Percentiles rank a stretch among this genome's conserved stretches.
Evolutionary conservation across 768 basidiomycete species (phyloP).

Genomic region (Holtermanniella nyarrowii): DNA sequence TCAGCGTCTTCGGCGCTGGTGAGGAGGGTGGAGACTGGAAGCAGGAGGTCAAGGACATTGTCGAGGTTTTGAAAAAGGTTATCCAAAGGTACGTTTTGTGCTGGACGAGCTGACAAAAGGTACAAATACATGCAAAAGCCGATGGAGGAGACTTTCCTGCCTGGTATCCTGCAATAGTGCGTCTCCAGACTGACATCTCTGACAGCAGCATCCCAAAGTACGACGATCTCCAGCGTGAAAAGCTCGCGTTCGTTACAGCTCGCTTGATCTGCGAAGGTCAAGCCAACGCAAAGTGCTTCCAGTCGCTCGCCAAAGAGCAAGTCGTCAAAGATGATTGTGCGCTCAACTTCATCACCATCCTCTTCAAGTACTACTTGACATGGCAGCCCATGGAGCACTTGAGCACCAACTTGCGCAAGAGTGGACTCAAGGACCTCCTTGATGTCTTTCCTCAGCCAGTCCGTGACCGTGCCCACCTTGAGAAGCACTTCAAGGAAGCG

Average conservation of each 20-base stretch:
- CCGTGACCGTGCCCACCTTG: conserved; percentile 60
- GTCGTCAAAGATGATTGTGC: conserved; percentile 88
- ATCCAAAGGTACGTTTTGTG: conserved; percentile 64
- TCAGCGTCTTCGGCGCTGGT: conserved; percentile 54
- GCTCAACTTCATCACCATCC: conserved; percentile 59
- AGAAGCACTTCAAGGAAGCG: conserved; percentile 76
- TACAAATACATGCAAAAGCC: conserved; percentile 99
- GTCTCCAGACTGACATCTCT: conserved; percentile 40
- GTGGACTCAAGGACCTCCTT: conserved; percentile 66
- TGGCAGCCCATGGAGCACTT: conserved; percentile 87
- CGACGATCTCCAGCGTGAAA: conserved; percentile 64
- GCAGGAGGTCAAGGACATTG: conserved; percentile 70
- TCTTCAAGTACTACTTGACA: conserved; percentile 68
- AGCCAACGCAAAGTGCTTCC: conserved; percentile 63
- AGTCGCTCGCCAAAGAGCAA: conserved; percentile 81
- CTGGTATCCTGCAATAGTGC: conserved; percentile 69
- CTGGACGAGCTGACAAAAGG: conserved; percentile 44
- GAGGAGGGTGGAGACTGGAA: conserved; percentile 20
- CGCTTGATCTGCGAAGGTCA: conserved; percentile 76
- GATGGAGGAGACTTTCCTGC: conserved; percentile 74
- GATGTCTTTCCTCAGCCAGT: conserved; percentile 79
- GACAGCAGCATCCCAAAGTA: conserved; percentile 52
- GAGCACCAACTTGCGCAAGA: conserved; percentile 65
- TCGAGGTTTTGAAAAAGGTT: conserved; percentile 90
- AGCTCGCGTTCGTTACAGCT: conserved; percentile 69